A percentile compares a stretch with the other conserved stretches of the same genome.
Conservation (phyloP, 2,329 filamentous ascomycete species). For the Aspergillus udagawae region DNA sequence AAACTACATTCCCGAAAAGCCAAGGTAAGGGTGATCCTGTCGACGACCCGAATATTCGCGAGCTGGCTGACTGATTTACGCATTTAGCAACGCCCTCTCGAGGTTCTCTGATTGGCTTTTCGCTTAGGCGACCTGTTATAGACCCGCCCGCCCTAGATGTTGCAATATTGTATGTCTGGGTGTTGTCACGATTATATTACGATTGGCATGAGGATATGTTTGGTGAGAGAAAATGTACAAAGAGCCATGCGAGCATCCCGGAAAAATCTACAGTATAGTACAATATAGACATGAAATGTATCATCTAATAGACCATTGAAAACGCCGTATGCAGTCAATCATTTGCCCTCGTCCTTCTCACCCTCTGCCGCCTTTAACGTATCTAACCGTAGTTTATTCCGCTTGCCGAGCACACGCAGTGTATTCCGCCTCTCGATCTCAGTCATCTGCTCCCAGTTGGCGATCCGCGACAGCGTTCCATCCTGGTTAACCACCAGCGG, state of each 20-base stretch:
- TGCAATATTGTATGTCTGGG: neutral
- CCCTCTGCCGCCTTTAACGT: conserved; percentile 45
- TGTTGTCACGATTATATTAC: neutral
- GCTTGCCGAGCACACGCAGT: conserved; percentile 61
- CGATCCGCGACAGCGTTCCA: conserved; percentile 66
- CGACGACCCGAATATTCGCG: neutral
- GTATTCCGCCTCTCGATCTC: conserved; percentile 65
- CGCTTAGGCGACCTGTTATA: conserved; percentile 1
- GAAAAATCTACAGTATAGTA: neutral
- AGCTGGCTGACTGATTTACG: conserved; percentile 2
- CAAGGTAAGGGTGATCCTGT: conserved; percentile 44
- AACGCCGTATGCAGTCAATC: conserved; percentile 1
- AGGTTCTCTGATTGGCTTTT: conserved; percentile 19
- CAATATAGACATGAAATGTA: neutral
- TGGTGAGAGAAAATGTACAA: neutral
- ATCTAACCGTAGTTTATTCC: conserved; percentile 62
- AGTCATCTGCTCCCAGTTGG: conserved; percentile 70
- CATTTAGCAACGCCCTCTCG: conserved; percentile 21
- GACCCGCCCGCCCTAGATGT: neutral
- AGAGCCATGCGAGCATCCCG: neutral
- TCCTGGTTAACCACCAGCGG: conserved; percentile 71
- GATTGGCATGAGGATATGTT: neutral
- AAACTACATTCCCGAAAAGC: conserved; percentile 53
- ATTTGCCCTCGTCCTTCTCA: neutral
- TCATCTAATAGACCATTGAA: conserved; percentile 1